These are phyloP conservation scores for Pouteria campechiana DNA, from an alignment of 179 eudicot species.

Conservation along the genomic window DNA sequence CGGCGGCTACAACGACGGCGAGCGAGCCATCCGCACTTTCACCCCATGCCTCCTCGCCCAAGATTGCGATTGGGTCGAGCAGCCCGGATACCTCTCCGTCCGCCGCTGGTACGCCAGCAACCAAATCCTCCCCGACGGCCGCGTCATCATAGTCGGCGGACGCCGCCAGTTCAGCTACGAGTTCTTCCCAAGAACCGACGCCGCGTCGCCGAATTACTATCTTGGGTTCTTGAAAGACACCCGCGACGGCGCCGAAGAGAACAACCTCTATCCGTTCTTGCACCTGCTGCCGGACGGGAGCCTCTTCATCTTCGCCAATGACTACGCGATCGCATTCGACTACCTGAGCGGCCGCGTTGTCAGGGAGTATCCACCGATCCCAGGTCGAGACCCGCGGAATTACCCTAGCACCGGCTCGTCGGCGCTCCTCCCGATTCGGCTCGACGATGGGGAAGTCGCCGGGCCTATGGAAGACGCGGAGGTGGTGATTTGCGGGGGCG, in stretches of 20 bases:
- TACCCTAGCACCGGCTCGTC: constrained; percentile 81
- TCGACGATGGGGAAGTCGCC: constrained; percentile 3
- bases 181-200: constrained; percentile 28
- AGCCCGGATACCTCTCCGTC: constrained; percentile 13
- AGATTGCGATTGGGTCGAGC: constrained; percentile 51
- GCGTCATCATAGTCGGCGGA: constrained; percentile 61
- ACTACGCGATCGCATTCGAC: constrained; percentile 36
- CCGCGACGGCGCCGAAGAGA: constrained; percentile 44
- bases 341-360: constrained; percentile 19
- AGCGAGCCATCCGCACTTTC: constrained; percentile 39
- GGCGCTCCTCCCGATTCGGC: constrained; percentile 37
- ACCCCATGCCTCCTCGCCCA: constrained; percentile 23
- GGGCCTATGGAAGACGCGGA: too few relatives aligned
- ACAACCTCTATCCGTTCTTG: constrained; percentile 84
- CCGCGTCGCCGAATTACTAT: neutral
- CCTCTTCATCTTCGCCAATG: constrained; percentile 64
- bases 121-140: constrained; percentile 55
- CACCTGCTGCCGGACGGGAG: constrained; percentile 56
- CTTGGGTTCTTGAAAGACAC: constrained; percentile 45
- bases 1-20: constrained; percentile 57
- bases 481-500: constrained; percentile 73
- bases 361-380: constrained; percentile 39
- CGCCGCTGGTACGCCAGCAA: constrained; percentile 73
- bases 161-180: constrained; percentile 55
- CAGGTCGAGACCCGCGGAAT: constrained; percentile 30